A percentile compares a stretch with the other conserved stretches of the same genome.
Evolutionary conservation across 768 basidiomycete species (phyloP).

Genomic region (Pulveroboletus sp.): DNA sequence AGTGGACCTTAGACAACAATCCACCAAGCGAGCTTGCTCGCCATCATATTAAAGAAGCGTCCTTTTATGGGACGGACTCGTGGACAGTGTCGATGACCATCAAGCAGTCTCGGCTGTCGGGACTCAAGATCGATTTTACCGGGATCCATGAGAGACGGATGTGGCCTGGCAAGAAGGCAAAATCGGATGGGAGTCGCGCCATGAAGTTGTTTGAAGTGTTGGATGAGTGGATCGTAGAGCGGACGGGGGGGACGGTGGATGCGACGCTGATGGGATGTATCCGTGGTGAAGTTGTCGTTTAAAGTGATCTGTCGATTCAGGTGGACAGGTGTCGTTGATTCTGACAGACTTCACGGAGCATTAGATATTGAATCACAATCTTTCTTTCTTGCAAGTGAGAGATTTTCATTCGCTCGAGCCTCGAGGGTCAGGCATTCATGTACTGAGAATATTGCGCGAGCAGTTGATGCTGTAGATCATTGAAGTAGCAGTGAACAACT

Average conservation of each 20-base stretch:
- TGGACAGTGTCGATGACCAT: conserved; percentile 76
- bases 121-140: conserved; percentile 67
- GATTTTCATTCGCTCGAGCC: too few relatives aligned
- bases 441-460: too few relatives aligned
- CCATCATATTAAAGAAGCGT: conserved; percentile 91
- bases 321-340: too few relatives aligned
- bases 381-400: too few relatives aligned
- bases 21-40: conserved; percentile 74
- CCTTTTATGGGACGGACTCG: conserved; percentile 73
- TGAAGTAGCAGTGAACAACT: too few relatives aligned
- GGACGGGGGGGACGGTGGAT: conserved; percentile 65
- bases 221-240: conserved; percentile 70
- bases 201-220: conserved; percentile 75
- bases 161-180: conserved; percentile 69
- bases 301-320: background rate
- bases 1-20: conserved; percentile 78
- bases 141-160: conserved; percentile 82
- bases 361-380: too few relatives aligned
- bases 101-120: conserved; percentile 39
- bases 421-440: too few relatives aligned
- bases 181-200: conserved; percentile 51
- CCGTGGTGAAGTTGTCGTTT: conserved; percentile 54
- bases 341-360: too few relatives aligned
- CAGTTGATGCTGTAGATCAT: too few relatives aligned
- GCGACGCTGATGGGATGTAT: conserved; percentile 68